Conservation (phyloP, 371 early-diverging fungal genomes). For the Saksenaea oblongispora region DNA sequence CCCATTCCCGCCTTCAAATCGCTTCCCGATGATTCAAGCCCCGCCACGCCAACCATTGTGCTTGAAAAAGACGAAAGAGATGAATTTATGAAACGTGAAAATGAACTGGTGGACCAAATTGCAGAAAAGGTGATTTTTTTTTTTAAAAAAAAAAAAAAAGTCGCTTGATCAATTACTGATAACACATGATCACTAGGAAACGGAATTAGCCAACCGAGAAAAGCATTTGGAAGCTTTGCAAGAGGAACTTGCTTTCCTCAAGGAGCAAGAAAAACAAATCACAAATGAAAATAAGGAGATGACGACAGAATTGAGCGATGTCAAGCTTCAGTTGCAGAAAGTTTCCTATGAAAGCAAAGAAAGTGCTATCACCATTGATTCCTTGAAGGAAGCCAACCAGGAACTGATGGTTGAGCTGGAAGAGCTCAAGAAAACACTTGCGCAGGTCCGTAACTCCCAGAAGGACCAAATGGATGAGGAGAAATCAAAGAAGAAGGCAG, state of each 20-base stretch:
- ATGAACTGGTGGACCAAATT: conserved; percentile 88
- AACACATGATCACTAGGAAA: conserved; percentile 40
- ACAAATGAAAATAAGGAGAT: conserved; percentile 72
- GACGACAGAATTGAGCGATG: conserved; percentile 65
- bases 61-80: conserved; percentile 91
- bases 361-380: conserved; percentile 78
- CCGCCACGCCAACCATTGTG: conserved; percentile 76
- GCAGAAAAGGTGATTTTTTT: conserved; percentile 75
- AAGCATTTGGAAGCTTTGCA: conserved; percentile 59
- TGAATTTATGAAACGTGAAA: conserved; percentile 91
- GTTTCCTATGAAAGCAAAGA: conserved; percentile 86
- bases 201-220: conserved; percentile 59
- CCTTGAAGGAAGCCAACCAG: conserved; percentile 80
- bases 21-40: conserved; percentile 56
- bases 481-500: conserved; percentile 74
- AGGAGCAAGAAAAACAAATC: conserved; percentile 54
- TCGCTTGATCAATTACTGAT: background rate
- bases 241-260: conserved; percentile 69
- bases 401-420: conserved; percentile 74
- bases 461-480: conserved; percentile 55
- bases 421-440: conserved; percentile 65
- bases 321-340: conserved; percentile 84
- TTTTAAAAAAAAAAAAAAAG: background rate
- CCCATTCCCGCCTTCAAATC: conserved; percentile 55
- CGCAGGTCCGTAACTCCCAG: conserved; percentile 47